These are phyloP conservation scores for Neurospora discreta DNA, from an alignment of 495 filamentous ascomycete species.

Conservation along the genomic window DNA sequence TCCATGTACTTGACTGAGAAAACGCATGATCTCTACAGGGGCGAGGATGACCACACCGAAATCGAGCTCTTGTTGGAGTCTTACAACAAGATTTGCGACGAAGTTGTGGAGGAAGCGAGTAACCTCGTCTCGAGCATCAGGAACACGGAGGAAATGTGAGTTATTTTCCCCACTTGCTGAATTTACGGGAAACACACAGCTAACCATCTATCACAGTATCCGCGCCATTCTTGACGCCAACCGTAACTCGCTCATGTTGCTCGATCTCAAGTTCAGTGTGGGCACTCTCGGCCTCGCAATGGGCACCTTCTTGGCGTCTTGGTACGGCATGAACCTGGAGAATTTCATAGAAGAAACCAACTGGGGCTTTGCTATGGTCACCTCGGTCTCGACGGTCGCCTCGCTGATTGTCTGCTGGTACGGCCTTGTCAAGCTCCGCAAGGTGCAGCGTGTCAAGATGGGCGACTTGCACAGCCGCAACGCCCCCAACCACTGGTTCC, in stretches of 20 bases:
- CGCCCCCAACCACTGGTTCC: slow-evolving; percentile 31
- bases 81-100: slow-evolving; percentile 95
- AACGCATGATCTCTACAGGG: slow-evolving; percentile 55
- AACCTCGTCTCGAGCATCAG: slow-evolving; percentile 92
- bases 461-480: slow-evolving; percentile 26
- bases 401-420: slow-evolving; percentile 66
- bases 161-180: no score
- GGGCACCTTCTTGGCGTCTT: slow-evolving; percentile 88
- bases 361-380: slow-evolving; percentile 72
- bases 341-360: slow-evolving; percentile 98
- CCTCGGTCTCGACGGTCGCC: slow-evolving; percentile 56
- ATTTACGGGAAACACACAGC: neutral
- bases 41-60: slow-evolving; percentile 87
- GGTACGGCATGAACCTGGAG: slow-evolving; percentile 98
- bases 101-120: slow-evolving; percentile 89
- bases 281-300: slow-evolving; percentile 84
- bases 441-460: slow-evolving; percentile 88
- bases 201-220: slow-evolving; percentile 43
- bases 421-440: slow-evolving; percentile 69
- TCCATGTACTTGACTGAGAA: slow-evolving; percentile 94
- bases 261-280: slow-evolving; percentile 93
- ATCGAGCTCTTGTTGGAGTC: slow-evolving; percentile 94
- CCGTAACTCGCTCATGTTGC: slow-evolving; percentile 95
- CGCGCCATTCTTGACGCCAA: slow-evolving; percentile 97
- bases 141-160: slow-evolving; percentile 94